Evolutionary conservation across 2,329 filamentous ascomycete genomes (phyloP).

Genomic region (Achaetomium macrosporum): DNA sequence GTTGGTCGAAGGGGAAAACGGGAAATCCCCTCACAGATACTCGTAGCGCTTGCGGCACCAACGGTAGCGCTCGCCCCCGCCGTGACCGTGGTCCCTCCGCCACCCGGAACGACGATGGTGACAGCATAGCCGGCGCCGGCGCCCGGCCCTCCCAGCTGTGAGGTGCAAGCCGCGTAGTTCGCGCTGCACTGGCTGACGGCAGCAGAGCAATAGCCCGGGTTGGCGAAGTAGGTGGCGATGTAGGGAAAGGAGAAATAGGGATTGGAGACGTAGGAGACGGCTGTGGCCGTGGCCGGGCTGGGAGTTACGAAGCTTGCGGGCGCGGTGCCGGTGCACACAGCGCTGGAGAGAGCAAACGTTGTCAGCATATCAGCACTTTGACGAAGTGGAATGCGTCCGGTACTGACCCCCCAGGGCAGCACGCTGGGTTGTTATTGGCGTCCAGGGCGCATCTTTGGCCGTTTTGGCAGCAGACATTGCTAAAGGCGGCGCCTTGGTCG

Average conservation of each 20-base stretch:
- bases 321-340: slow-evolving; percentile 52
- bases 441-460: slow-evolving; percentile 48
- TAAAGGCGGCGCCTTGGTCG: slow-evolving; percentile 41
- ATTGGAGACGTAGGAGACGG: slow-evolving; percentile 50
- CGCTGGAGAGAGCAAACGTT: slow-evolving; percentile 31
- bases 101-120: slow-evolving; percentile 50
- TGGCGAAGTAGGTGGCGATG: slow-evolving; percentile 46
- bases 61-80: slow-evolving; percentile 33
- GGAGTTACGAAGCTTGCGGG: slow-evolving; percentile 32
- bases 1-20: neutral
- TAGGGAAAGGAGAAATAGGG: slow-evolving; percentile 56
- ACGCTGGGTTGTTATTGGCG: slow-evolving; percentile 43
- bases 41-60: slow-evolving; percentile 42
- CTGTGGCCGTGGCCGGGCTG: slow-evolving; percentile 31
- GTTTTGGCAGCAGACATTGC: slow-evolving; percentile 45
- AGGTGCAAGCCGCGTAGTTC: slow-evolving; percentile 51
- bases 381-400: neutral
- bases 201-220: slow-evolving; percentile 46
- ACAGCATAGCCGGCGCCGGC: slow-evolving; percentile 41
- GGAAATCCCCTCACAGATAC: slow-evolving; percentile 40
- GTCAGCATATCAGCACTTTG: neutral
- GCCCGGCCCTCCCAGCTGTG: slow-evolving; percentile 36
- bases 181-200: slow-evolving; percentile 46
- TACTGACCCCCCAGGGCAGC: slow-evolving; percentile 47
- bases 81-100: slow-evolving; percentile 47